These are phyloP conservation scores for Choricystis sp. DNA, from an alignment of 139 green algal species.

Conservation along the genomic window DNA sequence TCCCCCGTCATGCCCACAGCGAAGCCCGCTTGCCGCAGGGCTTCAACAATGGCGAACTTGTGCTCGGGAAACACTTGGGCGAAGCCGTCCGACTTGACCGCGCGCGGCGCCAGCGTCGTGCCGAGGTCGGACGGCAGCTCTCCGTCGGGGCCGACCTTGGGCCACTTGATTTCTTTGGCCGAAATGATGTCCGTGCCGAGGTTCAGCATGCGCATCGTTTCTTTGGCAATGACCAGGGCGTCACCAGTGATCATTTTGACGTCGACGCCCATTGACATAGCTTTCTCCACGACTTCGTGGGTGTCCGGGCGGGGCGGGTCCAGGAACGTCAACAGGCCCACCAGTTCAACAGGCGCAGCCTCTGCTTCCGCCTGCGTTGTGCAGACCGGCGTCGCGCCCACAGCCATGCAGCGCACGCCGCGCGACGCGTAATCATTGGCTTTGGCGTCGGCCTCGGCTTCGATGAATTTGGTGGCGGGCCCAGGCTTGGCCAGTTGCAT, in stretches of 20 bases:
- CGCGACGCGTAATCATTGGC: neutral
- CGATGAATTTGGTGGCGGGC: conserved; percentile 4
- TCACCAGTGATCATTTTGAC: conserved; percentile 88
- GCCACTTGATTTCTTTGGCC: neutral
- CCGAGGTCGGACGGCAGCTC: neutral
- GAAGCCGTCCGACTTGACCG: conserved; percentile 64
- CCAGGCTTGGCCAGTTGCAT: conserved; percentile 23
- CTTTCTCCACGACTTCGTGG: conserved; percentile 54
- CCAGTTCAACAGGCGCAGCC: neutral
- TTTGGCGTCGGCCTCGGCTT: neutral
- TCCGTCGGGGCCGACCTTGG: neutral
- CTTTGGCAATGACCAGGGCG: conserved; percentile 66
- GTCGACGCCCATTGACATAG: conserved; percentile 35
- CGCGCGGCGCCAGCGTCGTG: neutral
- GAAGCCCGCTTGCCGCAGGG: conserved; percentile 26
- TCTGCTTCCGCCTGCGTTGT: neutral
- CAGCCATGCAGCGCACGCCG: neutral
- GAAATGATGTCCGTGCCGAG: conserved; percentile 20
- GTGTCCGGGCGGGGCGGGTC: conserved; percentile 68
- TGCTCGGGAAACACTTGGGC: conserved; percentile 78
- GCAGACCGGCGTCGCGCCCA: neutral
- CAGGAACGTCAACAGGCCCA: conserved; percentile 47
- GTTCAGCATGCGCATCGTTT: conserved; percentile 63
- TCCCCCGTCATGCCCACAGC: conserved; percentile 66
- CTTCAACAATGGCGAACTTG: conserved; percentile 71